phyloP scores from a whole-genome alignment of 176 grass and related monocot genomes.

The Dendrocalamus sinicus region DNA sequence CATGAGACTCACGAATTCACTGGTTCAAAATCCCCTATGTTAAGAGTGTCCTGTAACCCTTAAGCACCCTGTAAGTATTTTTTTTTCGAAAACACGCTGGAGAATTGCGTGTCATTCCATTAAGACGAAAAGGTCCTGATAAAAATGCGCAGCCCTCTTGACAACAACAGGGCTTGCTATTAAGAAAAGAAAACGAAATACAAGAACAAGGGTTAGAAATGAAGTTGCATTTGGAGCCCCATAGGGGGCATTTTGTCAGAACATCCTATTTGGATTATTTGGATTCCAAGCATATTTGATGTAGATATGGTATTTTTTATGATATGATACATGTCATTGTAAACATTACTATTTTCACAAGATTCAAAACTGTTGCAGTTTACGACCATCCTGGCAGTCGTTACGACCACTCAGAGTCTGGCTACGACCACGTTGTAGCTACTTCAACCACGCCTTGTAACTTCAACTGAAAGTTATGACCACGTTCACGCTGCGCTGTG shows the following conservation, averaged over 20 bases:
- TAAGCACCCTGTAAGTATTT: not conserved
- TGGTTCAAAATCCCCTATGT: not conserved
- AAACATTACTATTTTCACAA: constrained; percentile 21
- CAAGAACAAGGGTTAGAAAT: not conserved
- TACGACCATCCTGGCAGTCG: too few species aligned
- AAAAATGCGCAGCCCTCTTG: not conserved
- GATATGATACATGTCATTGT: not conserved
- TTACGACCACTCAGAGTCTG: too few species aligned
- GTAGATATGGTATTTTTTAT: constrained; percentile 25
- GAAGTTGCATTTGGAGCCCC: not conserved
- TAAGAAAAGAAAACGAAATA: not conserved
- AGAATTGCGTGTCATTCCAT: not conserved
- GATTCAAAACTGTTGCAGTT: not conserved
- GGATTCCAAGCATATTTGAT: not conserved
- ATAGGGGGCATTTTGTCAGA: not conserved
- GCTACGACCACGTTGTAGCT: too few species aligned
- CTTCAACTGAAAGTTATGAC: too few species aligned
- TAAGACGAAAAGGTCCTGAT: not conserved
- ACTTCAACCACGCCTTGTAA: too few species aligned
- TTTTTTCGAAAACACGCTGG: not conserved
- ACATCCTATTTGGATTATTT: not conserved
- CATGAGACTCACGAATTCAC: not conserved
- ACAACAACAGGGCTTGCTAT: not conserved
- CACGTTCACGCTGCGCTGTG: too few species aligned
- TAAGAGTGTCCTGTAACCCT: not conserved